Evolutionary conservation across 2,329 filamentous ascomycete species (phyloP).

Genomic region (Colletotrichum sublineola): DNA sequence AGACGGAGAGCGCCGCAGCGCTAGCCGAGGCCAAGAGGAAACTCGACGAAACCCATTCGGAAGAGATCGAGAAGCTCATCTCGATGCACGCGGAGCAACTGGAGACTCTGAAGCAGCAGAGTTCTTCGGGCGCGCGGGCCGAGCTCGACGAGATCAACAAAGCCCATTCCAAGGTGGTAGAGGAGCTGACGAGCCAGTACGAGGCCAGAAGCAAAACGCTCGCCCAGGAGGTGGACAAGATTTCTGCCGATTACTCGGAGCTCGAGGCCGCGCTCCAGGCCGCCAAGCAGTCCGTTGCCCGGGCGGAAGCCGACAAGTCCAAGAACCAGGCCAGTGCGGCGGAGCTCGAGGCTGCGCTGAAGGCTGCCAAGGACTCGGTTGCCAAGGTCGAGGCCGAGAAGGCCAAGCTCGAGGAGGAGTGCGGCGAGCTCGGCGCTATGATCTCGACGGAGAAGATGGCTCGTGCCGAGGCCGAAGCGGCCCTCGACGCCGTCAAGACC

Average conservation of each 20-base stretch:
- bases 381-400: slow-evolving; percentile 53
- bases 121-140: slow-evolving; percentile 51
- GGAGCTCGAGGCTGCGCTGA: slow-evolving; percentile 58
- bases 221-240: slow-evolving; percentile 49
- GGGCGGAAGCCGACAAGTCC: slow-evolving; percentile 53
- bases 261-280: slow-evolving; percentile 53
- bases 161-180: slow-evolving; percentile 55
- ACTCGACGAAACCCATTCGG: slow-evolving; percentile 60
- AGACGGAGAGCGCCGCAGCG: slow-evolving; percentile 58
- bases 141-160: slow-evolving; percentile 60
- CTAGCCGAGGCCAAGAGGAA: slow-evolving; percentile 61
- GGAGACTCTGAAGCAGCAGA: slow-evolving; percentile 56
- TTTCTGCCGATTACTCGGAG: slow-evolving; percentile 49
- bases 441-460: slow-evolving; percentile 72
- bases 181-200: slow-evolving; percentile 58
- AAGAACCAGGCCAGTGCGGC: slow-evolving; percentile 63
- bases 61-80: slow-evolving; percentile 62
- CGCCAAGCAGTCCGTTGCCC: slow-evolving; percentile 50
- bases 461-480: slow-evolving; percentile 70
- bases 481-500: slow-evolving; percentile 70
- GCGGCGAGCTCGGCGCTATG: slow-evolving; percentile 64
- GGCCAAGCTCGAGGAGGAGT: slow-evolving; percentile 61
- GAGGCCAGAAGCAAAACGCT: slow-evolving; percentile 49
- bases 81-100: slow-evolving; percentile 58
- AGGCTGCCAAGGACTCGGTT: slow-evolving; percentile 50